Percentiles rank a stretch among this genome's conserved stretches.
These are phyloP conservation scores for Ustilago hordei DNA, from an alignment of 1,284 basidiomycete species.

Conservation along the genomic window DNA sequence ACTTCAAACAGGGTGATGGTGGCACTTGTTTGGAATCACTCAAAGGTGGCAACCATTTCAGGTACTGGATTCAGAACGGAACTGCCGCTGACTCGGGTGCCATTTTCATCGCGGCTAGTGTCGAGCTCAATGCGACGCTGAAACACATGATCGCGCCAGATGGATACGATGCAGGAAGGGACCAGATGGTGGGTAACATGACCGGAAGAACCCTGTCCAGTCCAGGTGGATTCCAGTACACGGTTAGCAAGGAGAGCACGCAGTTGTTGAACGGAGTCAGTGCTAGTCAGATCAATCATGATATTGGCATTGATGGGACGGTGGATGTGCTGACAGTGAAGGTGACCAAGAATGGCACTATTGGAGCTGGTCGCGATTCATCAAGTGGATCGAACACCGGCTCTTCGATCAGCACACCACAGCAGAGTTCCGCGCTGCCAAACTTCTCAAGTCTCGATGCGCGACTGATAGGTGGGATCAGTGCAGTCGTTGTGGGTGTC, in stretches of 20 bases:
- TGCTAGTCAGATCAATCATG: slow-evolving; percentile 62
- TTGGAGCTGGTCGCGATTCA: slow-evolving; percentile 27
- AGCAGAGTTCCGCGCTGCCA: slow-evolving; percentile 12
- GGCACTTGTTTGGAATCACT: slow-evolving; percentile 59
- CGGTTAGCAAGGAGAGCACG: slow-evolving; percentile 41
- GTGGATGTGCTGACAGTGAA: slow-evolving; percentile 62
- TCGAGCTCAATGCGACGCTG: slow-evolving; percentile 50
- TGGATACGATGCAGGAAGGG: slow-evolving; percentile 65
- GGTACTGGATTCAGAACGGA: slow-evolving; percentile 66
- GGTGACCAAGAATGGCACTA: slow-evolving; percentile 55
- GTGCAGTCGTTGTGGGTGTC: slow-evolving; percentile 3
- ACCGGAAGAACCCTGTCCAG: slow-evolving; percentile 55
- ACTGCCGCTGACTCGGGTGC: slow-evolving; percentile 56
- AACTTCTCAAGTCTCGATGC: neutral
- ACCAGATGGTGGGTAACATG: slow-evolving; percentile 61
- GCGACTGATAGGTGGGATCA: neutral
- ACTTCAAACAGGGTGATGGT: slow-evolving; percentile 54
- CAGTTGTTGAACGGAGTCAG: slow-evolving; percentile 40
- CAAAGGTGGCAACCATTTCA: slow-evolving; percentile 65
- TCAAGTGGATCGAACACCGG: slow-evolving; percentile 11
- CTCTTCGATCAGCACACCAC: slow-evolving; percentile 23
- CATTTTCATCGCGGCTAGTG: slow-evolving; percentile 63
- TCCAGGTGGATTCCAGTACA: slow-evolving; percentile 54
- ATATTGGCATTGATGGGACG: slow-evolving; percentile 58
- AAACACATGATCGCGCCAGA: slow-evolving; percentile 60